Conservation (phyloP, 768 basidiomycete genomes). For the Lentinula guzmanii region DNA sequence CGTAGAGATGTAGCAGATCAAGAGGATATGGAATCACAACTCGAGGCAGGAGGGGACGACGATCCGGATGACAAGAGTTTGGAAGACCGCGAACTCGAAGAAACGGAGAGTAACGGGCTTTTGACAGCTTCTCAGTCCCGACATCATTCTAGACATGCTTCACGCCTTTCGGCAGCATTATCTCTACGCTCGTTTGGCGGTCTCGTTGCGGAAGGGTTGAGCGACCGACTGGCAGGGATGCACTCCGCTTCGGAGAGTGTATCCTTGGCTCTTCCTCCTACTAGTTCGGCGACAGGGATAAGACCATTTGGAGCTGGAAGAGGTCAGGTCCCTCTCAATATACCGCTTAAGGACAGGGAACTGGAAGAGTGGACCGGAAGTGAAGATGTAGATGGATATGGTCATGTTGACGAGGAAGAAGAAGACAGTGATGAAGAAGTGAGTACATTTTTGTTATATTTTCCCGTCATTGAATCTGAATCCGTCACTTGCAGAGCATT, state of each 20-base stretch:
- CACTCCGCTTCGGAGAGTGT: slow-evolving; percentile 1
- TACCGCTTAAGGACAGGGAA: slow-evolving; percentile 18
- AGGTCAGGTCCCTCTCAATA: slow-evolving; percentile 19
- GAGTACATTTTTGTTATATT: slow-evolving; percentile 15
- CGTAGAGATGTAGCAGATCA: slow-evolving; percentile 16
- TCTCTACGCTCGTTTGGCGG: slow-evolving; percentile 61
- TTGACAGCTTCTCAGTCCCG: slow-evolving; percentile 45
- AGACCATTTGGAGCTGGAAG: slow-evolving; percentile 12
- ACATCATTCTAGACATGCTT: slow-evolving; percentile 65
- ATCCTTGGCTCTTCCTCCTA: background rate
- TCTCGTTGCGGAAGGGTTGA: slow-evolving; percentile 26
- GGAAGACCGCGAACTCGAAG: slow-evolving; percentile 27
- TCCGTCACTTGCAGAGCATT: slow-evolving; percentile 51
- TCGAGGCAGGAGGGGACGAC: background rate
- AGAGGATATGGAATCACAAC: slow-evolving; percentile 6
- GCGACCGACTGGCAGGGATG: slow-evolving; percentile 14
- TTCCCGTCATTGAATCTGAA: slow-evolving; percentile 2
- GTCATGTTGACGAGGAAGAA: slow-evolving; percentile 6
- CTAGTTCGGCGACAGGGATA: background rate
- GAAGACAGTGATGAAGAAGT: slow-evolving; percentile 71
- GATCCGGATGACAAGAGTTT: slow-evolving; percentile 28
- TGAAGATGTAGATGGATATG: slow-evolving; percentile 52
- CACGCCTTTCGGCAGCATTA: slow-evolving; percentile 59
- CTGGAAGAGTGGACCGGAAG: slow-evolving; percentile 79
- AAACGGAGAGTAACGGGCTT: slow-evolving; percentile 30